Conservation (phyloP, 176 grass and related monocot genomes). For the Rhynchospora breviuscula region DNA sequence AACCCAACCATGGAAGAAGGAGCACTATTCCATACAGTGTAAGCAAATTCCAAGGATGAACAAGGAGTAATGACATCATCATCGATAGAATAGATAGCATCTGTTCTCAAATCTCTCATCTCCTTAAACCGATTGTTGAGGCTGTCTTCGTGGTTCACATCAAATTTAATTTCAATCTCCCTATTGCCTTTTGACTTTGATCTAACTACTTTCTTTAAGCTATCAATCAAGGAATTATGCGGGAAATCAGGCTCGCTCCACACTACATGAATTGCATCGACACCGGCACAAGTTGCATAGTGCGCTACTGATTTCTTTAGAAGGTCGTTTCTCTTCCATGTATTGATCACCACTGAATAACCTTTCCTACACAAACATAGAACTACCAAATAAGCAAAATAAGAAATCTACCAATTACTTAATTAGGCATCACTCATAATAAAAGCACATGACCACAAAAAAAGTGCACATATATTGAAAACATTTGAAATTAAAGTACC, state of each 20-base stretch:
- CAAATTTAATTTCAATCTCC: constrained; percentile 40
- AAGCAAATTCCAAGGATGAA: constrained; percentile 65
- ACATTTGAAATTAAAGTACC: neutral
- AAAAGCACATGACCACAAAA: neutral
- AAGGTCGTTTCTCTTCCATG: constrained; percentile 73
- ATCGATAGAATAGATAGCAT: constrained; percentile 86
- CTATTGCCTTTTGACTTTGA: constrained; percentile 19
- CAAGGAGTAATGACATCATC: constrained; percentile 84
- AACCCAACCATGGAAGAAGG: constrained; percentile 74
- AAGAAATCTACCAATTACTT: neutral
- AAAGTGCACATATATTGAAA: neutral
- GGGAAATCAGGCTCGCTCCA: constrained; percentile 82
- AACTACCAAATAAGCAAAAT: constrained; percentile 10
- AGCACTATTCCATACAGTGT: constrained; percentile 57
- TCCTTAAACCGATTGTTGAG: constrained; percentile 92
- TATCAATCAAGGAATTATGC: constrained; percentile 29
- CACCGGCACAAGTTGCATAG: constrained; percentile 64
- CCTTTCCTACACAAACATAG: constrained; percentile 25
- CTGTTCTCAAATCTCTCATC: constrained; percentile 39
- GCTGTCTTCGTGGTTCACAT: constrained; percentile 52
- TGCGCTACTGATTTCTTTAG: constrained; percentile 46
- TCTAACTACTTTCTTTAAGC: constrained; percentile 17
- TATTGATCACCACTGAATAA: constrained; percentile 81
- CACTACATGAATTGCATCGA: constrained; percentile 58
- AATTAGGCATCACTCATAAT: neutral